Conservation (phyloP, 2,329 filamentous ascomycete genomes). For the Pseudocercospora fuligena region DNA sequence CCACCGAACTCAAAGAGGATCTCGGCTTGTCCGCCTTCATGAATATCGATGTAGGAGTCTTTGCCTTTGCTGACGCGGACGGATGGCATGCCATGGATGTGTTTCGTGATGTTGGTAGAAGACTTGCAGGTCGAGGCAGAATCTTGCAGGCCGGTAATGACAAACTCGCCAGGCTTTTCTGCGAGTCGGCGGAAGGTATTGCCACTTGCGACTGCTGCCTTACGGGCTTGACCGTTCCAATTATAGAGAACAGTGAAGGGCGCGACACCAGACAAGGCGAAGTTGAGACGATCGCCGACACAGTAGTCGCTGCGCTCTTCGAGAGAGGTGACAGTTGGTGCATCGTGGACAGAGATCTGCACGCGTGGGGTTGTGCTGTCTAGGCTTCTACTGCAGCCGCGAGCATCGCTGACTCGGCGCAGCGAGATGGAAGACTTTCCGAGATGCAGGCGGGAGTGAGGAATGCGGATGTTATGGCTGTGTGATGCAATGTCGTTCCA, state of each 20-base stretch:
- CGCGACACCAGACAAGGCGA: conserved; percentile 85
- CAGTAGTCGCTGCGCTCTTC: conserved; percentile 88
- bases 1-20: conserved; percentile 95
- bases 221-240: conserved; percentile 78
- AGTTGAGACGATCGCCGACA: conserved; percentile 91
- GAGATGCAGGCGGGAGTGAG: conserved; percentile 79
- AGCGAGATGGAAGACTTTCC: conserved; percentile 91
- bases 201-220: conserved; percentile 71
- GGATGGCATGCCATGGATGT: conserved; percentile 88
- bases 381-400: conserved; percentile 81
- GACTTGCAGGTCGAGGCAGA: conserved; percentile 87
- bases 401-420: conserved; percentile 83
- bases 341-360: conserved; percentile 89
- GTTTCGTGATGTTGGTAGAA: conserved; percentile 75
- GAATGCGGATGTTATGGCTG: conserved; percentile 79
- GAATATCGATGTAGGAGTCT: conserved; percentile 84
- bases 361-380: conserved; percentile 71
- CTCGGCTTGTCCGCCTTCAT: conserved; percentile 92
- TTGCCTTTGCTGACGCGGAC: conserved; percentile 87
- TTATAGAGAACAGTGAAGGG: conserved; percentile 94
- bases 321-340: conserved; percentile 85
- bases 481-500: conserved; percentile 79
- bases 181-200: conserved; percentile 93
- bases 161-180: conserved; percentile 86
- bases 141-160: conserved; percentile 84